Conservation (phyloP, 108 stramenopile genomes). For the Aurantiochytrium sp. region DNA sequence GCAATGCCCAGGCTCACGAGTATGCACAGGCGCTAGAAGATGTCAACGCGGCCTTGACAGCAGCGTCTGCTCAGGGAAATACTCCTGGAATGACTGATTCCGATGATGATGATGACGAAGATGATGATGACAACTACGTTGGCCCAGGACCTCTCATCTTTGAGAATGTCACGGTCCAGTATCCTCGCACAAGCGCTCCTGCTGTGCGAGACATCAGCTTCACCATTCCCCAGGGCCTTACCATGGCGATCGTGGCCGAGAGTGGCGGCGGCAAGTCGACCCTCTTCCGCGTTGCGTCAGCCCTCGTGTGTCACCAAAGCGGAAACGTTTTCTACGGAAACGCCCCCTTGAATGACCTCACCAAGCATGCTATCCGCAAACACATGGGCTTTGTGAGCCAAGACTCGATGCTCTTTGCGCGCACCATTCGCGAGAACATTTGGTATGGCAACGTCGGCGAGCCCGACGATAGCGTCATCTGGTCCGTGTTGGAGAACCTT, state of each 20-base stretch:
- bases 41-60: too few relatives aligned
- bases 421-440: conserved; percentile 79
- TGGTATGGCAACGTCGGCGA: conserved; percentile 46
- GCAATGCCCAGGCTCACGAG: too few relatives aligned
- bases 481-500: too few relatives aligned
- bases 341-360: conserved; percentile 57
- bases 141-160: conserved; percentile 47
- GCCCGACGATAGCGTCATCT: too few relatives aligned
- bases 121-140: too few relatives aligned
- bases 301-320: conserved; percentile 72
- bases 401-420: conserved; percentile 78
- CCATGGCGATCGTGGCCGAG: conserved; percentile 80
- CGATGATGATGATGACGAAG: too few relatives aligned
- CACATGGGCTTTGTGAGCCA: conserved; percentile 82
- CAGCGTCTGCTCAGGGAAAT: too few relatives aligned
- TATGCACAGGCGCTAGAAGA: too few relatives aligned
- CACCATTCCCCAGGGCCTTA: conserved; percentile 62
- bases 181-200: conserved; percentile 67
- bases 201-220: conserved; percentile 61
- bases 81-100: too few relatives aligned
- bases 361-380: conserved; percentile 59
- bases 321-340: conserved; percentile 67
- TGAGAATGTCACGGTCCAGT: conserved; percentile 68
- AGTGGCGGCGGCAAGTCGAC: conserved; percentile 79
- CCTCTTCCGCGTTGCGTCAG: conserved; percentile 68